Conservation (phyloP, 2,329 filamentous ascomycete species). For the Diaporthe sp. region DNA sequence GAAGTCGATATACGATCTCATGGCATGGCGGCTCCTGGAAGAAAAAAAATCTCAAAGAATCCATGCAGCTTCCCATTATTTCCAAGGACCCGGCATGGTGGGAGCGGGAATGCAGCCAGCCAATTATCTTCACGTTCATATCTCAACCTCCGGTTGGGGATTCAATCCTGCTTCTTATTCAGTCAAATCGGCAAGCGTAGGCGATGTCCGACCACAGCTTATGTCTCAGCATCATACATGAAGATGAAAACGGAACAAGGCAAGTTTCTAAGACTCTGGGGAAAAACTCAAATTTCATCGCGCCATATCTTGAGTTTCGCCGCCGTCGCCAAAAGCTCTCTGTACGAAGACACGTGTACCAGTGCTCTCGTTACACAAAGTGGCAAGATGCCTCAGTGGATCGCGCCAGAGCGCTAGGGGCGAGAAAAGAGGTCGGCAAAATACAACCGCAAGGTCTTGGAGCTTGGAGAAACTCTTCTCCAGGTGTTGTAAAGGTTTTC, state of each 20-base stretch:
- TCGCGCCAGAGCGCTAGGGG: background rate
- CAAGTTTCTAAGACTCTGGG: background rate
- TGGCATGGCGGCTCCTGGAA: background rate
- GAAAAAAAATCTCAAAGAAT: background rate
- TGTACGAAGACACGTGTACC: background rate
- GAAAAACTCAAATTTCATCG: background rate
- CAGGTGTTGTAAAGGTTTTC: background rate
- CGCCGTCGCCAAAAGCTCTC: background rate
- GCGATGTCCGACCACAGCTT: background rate
- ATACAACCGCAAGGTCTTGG: background rate
- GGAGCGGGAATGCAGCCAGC: background rate
- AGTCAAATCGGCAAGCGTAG: background rate
- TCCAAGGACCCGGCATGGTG: background rate
- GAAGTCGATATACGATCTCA: too few species aligned
- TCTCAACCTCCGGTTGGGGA: background rate
- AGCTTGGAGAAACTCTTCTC: accelerated
- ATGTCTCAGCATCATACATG: background rate
- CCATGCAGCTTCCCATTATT: background rate
- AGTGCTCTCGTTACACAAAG: background rate
- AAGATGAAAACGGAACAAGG: too few species aligned
- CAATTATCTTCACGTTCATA: background rate
- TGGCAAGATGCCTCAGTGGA: background rate
- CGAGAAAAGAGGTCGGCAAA: too few species aligned
- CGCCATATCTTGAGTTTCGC: background rate
- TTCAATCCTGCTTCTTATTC: background rate